A percentile compares a stretch with the other conserved stretches of the same genome.
phyloP scores from a whole-genome alignment of 164 flowering plant genomes.

The Macadamia tetraphylla region DNA sequence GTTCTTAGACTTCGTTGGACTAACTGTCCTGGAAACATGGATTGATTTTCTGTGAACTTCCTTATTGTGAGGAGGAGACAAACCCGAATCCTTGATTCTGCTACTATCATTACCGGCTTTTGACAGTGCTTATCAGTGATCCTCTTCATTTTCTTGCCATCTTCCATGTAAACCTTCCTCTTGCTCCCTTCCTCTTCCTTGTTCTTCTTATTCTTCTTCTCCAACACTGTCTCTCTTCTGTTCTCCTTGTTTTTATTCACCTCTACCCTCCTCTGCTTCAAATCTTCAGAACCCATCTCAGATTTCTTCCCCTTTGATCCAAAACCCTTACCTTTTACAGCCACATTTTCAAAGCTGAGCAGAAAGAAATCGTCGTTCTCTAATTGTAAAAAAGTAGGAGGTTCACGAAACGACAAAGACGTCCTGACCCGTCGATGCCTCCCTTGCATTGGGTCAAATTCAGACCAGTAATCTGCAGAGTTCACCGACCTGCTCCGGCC shows the following conservation, averaged over 20 bases:
- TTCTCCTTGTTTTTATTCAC: no score
- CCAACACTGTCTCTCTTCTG: no score
- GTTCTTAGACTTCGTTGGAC: conserved; percentile 1
- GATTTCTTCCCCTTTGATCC: neutral
- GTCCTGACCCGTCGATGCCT: conserved; percentile 45
- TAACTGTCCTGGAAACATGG: neutral
- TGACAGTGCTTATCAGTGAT: neutral
- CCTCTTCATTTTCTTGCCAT: neutral
- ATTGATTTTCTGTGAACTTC: conserved; percentile 5
- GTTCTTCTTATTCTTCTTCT: neutral
- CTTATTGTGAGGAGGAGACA: conserved; percentile 8
- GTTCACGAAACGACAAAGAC: conserved; percentile 58
- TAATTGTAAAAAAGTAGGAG: conserved; percentile 19
- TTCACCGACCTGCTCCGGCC: conserved; percentile 58
- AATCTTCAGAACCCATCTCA: neutral
- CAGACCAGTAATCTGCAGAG: conserved; percentile 38
- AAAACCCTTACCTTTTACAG: conserved; percentile 11
- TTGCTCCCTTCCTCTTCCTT: conserved; percentile 4
- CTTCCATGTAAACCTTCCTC: neutral
- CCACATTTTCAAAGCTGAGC: conserved; percentile 50
- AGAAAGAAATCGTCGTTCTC: conserved; percentile 30
- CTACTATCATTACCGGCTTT: neutral
- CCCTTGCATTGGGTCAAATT: conserved; percentile 18
- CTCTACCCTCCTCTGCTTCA: no score
- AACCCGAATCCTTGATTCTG: conserved; percentile 7